Base-by-base conservation (phyloP, 331 rosid genomes). In the Pyracantha coccinea region DNA sequence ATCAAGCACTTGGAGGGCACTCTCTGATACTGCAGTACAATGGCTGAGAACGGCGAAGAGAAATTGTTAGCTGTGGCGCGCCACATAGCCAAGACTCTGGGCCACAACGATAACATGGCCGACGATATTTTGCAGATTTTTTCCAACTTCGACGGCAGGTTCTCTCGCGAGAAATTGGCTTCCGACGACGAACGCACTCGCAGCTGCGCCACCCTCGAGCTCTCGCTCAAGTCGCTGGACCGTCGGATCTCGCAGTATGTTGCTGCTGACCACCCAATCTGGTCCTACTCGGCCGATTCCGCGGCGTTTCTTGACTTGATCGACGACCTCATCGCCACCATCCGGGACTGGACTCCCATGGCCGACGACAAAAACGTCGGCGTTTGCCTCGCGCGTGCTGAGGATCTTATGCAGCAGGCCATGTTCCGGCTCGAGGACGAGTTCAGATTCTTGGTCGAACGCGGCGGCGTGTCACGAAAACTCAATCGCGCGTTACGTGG, bases 21-120 rank as follows among this genome's bases (percentile, higher is more conserved):
- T 29, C 7, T 63, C 20, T 17, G 8, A 0, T 2, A 25, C 11
- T 45, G 21, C 19, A 23, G 33, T 60, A 57, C 7, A 21, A 94
- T 95, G 98, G 92, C 91, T 20, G 98, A 92, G 76, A 95, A 89
- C 80, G 99, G 98, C 5, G 99, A 95, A 79, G 98, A 90, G 88
- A 95, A 95, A 68, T 74, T 89, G 66, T 68, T 95, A 12, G 97
- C 97, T 24, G 76, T 95, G 75, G 99, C 93, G 72, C 89, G 99
- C 44, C 99, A 95, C 91, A 89, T 95, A 71, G 99, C 99, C 21
- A 95, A 89, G 69, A 92, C 99, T 5, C 84, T 95, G 19, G 98
- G 96, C 28, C 86, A 79, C 60, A 88, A 95, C 78, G 89, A 74
- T 65, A 80, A 82, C 65, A 95, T 90, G 97, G 90, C 93, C 2